Conservation (phyloP, 2,329 filamentous ascomycete species). For the Taxawa tesnikishii region DNA sequence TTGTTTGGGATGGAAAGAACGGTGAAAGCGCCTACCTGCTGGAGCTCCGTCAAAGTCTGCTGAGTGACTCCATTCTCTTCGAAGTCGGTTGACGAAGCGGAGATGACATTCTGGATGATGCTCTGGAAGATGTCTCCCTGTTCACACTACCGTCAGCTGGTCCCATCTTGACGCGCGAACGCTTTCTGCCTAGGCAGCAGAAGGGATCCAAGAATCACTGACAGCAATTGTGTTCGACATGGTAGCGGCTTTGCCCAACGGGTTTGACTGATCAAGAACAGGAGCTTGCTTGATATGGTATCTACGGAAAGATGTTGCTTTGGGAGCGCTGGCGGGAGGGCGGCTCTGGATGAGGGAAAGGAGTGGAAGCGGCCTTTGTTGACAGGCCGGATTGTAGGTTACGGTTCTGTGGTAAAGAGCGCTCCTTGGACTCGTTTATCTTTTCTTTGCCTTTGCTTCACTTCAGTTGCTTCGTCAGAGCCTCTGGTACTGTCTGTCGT, state of each 20-base stretch:
- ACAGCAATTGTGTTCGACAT: slow-evolving; percentile 11
- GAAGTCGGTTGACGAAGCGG: slow-evolving; percentile 74
- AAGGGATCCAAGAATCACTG: slow-evolving; percentile 3
- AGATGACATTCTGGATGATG: slow-evolving; percentile 64
- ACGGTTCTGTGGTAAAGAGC: neutral
- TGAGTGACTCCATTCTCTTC: slow-evolving; percentile 92
- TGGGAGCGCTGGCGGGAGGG: neutral
- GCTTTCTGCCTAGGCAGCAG: neutral
- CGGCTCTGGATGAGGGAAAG: no score
- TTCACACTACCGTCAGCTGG: slow-evolving; percentile 3
- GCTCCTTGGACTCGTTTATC: neutral
- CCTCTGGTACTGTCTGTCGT: neutral
- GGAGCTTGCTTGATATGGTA: neutral
- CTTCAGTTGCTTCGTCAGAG: no score
- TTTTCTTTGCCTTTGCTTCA: neutral
- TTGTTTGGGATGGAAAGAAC: neutral
- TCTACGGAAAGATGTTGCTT: neutral
- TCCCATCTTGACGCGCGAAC: neutral
- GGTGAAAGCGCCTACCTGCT: slow-evolving; percentile 49
- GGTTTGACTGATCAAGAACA: neutral
- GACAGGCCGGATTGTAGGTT: no score
- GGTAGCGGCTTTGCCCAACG: neutral
- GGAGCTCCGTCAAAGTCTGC: slow-evolving; percentile 73
- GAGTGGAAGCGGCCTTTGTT: no score
- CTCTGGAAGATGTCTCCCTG: slow-evolving; percentile 74